Percentiles rank a stretch among this genome's conserved stretches.
These are phyloP conservation scores for Musa schizocarpa DNA, from an alignment of 176 grass and related monocot genomes.

Conservation along the genomic window DNA sequence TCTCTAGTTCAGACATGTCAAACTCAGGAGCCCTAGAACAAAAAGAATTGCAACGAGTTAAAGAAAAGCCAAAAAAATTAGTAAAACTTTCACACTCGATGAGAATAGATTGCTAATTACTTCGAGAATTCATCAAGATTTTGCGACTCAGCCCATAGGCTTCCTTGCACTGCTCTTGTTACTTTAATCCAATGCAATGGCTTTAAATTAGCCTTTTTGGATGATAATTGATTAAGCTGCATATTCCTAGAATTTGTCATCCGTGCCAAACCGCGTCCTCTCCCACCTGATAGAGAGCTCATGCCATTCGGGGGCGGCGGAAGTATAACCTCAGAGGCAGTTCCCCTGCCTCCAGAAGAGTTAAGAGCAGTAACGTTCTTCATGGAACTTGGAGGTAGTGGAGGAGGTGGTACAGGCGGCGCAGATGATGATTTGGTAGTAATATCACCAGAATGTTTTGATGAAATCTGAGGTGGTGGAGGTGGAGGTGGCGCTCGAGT, in stretches of 20 bases:
- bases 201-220: conserved; percentile 82
- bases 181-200: conserved; percentile 99
- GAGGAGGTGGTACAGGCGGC: conserved; percentile 37
- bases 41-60: too few relatives aligned
- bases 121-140: too few relatives aligned
- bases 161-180: conserved; percentile 80
- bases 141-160: too few relatives aligned
- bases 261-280: conserved; percentile 11
- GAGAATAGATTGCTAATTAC: too few relatives aligned
- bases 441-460: background rate
- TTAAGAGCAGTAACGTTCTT: background rate
- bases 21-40: too few relatives aligned
- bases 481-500: background rate
- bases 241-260: conserved; percentile 34
- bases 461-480: conserved; percentile 25
- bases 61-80: too few relatives aligned
- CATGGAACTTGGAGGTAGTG: conserved; percentile 21
- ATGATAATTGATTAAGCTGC: conserved; percentile 39
- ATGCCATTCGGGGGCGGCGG: conserved; percentile 33
- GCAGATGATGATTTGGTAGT: conserved; percentile 14
- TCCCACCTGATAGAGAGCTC: conserved; percentile 18
- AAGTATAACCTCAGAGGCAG: conserved; percentile 14
- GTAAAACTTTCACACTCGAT: too few relatives aligned
- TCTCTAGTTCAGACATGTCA: too few relatives aligned
- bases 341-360: conserved; percentile 1